Base-by-base conservation (phyloP, 2,329 filamentous ascomycete species). In the Juglanconis juglandina region DNA sequence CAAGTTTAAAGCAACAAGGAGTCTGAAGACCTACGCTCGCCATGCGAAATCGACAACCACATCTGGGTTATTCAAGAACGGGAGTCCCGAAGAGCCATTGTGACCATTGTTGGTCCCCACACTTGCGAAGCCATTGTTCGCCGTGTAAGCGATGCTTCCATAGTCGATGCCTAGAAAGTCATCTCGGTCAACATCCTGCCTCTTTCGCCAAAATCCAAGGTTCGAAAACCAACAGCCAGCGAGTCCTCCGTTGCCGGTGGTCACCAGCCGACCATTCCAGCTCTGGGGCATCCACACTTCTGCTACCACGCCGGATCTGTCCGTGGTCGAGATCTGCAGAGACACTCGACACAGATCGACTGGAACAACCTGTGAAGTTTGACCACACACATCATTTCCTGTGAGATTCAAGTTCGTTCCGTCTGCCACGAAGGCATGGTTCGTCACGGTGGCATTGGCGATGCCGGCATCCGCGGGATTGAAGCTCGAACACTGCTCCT, bases 101-200 rank as follows among this genome's bases (percentile, higher is more conserved):
- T 82, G 80, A 32, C 80, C 80, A 37, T 79, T 81, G 66, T 82
- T 82, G 6, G 79, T 77, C 2, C 79, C 79, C 32, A 81, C 74
- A 1, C 75, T 71, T 1, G 79, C 77, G 63, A 82, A 82, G 0
- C 78, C 79, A 11, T 75, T 66, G 2, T 69, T 66, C 6, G 73
- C 68, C 1, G 73, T 73, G 62, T 82, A 82, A 1, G 74, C 77
- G 14, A 83, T 67, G 56, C 81, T 78, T 51, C 75, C 71, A 59
- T 80, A 81, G 61, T 77, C 71, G 50, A 82, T 78, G 63, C 67
- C 68, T 69, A 8, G 4, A n/a, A 4, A 3, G 17, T 17, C 17
- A 17, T 17, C 2, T 24, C 44, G 8, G 30, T 53, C 2, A 52
- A 30, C 24, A 11, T 4, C 11, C 24, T 41, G 17, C 17, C 17